phyloP scores from a whole-genome alignment of 768 basidiomycete genomes.

The Pholiota molesta region DNA sequence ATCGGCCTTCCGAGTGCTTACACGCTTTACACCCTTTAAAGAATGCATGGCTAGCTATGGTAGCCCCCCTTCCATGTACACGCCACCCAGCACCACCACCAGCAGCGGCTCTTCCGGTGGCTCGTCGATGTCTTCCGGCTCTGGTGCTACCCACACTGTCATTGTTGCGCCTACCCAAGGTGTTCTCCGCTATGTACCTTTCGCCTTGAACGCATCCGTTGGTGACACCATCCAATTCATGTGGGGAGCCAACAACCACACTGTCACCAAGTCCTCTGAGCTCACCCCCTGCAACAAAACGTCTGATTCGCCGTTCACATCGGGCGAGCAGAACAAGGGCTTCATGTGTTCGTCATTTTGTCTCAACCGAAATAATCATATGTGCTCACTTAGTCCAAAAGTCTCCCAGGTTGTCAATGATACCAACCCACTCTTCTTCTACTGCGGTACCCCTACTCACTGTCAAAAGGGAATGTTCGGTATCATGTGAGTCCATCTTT shows the following conservation, averaged over 20 bases:
- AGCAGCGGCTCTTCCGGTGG: constrained; percentile 29
- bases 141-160: constrained; percentile 70
- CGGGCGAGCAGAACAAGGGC: constrained; percentile 63
- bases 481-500: constrained; percentile 51
- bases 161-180: constrained; percentile 80
- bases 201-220: constrained; percentile 72
- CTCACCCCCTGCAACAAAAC: constrained; percentile 78
- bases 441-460: constrained; percentile 70
- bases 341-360: constrained; percentile 55
- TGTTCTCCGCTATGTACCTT: constrained; percentile 75
- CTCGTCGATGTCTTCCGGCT: constrained; percentile 36
- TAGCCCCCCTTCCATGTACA: constrained; percentile 30
- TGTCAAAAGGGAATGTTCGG: constrained; percentile 89
- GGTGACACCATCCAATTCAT: constrained; percentile 78
- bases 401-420: constrained; percentile 75
- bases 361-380: background rate
- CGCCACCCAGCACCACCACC: constrained; percentile 30
- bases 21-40: constrained; percentile 22
- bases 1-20: background rate
- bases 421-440: constrained; percentile 75
- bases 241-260: constrained; percentile 82
- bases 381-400: constrained; percentile 26
- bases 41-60: constrained; percentile 73
- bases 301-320: constrained; percentile 56
- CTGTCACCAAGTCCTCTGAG: constrained; percentile 77